phyloP scores from a whole-genome alignment of 2,329 filamentous ascomycete genomes.

The Fusarium incarnatum region DNA sequence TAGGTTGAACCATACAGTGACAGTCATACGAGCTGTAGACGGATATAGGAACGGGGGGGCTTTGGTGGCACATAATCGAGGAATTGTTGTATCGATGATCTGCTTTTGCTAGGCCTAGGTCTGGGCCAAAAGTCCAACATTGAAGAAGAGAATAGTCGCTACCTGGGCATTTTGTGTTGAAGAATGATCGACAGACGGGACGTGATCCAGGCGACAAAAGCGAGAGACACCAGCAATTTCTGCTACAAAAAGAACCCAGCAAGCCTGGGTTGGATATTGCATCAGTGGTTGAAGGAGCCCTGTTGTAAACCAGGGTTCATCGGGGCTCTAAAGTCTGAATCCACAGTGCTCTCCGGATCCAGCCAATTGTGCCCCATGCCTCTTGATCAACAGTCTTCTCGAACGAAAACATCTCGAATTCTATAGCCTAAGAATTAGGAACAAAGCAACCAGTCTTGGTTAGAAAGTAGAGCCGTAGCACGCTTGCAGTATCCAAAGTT shows the following conservation, averaged over 20 bases:
- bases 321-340: constrained; percentile 23
- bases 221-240: constrained; percentile 14
- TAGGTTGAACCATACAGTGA: constrained; percentile 32
- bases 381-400: neutral
- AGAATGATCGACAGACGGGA: constrained; percentile 34
- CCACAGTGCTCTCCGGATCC: constrained; percentile 43
- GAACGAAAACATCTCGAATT: constrained; percentile 5
- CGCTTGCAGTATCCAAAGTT: neutral
- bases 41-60: constrained; percentile 31
- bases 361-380: constrained; percentile 40
- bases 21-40: constrained; percentile 39
- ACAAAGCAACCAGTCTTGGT: neutral
- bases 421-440: neutral
- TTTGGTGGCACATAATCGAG: constrained; percentile 20
- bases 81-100: constrained; percentile 30
- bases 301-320: constrained; percentile 26
- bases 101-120: neutral
- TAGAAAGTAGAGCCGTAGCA: neutral
- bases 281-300: constrained; percentile 5
- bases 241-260: constrained; percentile 17
- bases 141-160: neutral
- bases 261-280: constrained; percentile 16
- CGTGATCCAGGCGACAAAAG: constrained; percentile 1
- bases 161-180: constrained; percentile 7
- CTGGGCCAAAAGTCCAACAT: neutral